Evolutionary conservation across 2,329 filamentous ascomycete species (phyloP).

Genomic region (Colletotrichum spinosum): DNA sequence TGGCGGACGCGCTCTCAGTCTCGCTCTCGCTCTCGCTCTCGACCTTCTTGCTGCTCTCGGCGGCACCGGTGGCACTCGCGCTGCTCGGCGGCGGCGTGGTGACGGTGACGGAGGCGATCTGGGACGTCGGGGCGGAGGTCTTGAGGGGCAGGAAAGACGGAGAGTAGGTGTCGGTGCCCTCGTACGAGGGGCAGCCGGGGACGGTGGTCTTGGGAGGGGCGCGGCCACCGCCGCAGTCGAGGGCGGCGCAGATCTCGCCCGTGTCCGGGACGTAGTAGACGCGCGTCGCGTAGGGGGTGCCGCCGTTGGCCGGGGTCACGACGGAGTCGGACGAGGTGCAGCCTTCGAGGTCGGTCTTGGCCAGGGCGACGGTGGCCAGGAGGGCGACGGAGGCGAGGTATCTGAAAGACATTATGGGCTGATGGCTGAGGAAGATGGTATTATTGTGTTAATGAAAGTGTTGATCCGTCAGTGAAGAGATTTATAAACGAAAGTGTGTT

Average conservation of each 20-base stretch:
- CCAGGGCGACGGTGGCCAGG: conserved; percentile 49
- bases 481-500: conserved; percentile 6
- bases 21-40: background rate
- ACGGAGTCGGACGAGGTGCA: conserved; percentile 54
- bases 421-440: background rate
- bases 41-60: conserved; percentile 6
- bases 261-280: conserved; percentile 72
- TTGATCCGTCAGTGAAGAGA: background rate
- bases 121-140: conserved; percentile 36
- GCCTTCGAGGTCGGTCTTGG: conserved; percentile 58
- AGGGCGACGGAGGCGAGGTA: conserved; percentile 37
- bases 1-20: background rate
- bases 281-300: conserved; percentile 55
- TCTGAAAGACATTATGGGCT: conserved; percentile 38
- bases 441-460: background rate
- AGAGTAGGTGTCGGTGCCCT: conserved; percentile 65
- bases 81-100: background rate
- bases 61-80: background rate
- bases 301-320: conserved; percentile 35
- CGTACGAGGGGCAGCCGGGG: conserved; percentile 69
- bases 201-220: conserved; percentile 73
- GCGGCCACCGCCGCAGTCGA: conserved; percentile 76
- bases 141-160: conserved; percentile 59
- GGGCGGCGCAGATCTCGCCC: conserved; percentile 72
- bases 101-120: background rate